Conservation (phyloP, 176 grass and related monocot species). For the Musa itinerans region DNA sequence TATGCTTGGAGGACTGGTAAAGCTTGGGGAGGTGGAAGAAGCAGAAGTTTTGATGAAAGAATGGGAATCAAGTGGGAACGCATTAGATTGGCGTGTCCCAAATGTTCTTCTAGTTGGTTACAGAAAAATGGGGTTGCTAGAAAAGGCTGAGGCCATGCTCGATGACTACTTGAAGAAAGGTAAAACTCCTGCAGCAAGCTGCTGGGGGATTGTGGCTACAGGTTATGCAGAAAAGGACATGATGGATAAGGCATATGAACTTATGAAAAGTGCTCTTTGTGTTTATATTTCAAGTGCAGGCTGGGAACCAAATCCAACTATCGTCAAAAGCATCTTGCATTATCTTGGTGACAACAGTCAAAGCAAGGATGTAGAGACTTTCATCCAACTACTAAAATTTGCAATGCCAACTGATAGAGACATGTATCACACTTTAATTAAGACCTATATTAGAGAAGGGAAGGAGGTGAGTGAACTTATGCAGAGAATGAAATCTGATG, state of each 20-base stretch:
- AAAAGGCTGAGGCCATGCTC: conserved; percentile 54
- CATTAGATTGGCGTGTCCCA: conserved; percentile 50
- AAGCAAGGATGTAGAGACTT: conserved; percentile 47
- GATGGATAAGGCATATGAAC: conserved; percentile 47
- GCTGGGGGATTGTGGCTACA: conserved; percentile 61
- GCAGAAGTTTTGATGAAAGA: conserved; percentile 74
- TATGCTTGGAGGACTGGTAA: conserved; percentile 54
- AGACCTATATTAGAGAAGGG: conserved; percentile 35
- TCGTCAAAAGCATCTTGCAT: conserved; percentile 48
- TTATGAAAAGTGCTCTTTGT: conserved; percentile 53
- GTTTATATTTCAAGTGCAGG: conserved; percentile 37
- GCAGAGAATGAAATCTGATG: conserved; percentile 38
- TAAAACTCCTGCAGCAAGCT: conserved; percentile 44
- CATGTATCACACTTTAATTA: conserved; percentile 55
- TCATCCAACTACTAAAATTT: conserved; percentile 50
- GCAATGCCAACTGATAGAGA: conserved; percentile 40
- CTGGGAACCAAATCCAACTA: conserved; percentile 42
- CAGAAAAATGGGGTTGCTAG: conserved; percentile 42
- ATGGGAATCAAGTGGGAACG: conserved; percentile 53
- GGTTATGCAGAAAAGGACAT: conserved; percentile 54
- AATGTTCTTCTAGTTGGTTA: conserved; percentile 59
- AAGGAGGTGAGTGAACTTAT: conserved; percentile 32
- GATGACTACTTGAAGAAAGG: conserved; percentile 46
- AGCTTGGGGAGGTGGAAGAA: conserved; percentile 49
- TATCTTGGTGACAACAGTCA: conserved; percentile 47